A percentile compares a stretch with the other conserved stretches of the same genome.
phyloP scores from a whole-genome alignment of 108 stramenopile genomes.

The Pseudonitzschia pungens region DNA sequence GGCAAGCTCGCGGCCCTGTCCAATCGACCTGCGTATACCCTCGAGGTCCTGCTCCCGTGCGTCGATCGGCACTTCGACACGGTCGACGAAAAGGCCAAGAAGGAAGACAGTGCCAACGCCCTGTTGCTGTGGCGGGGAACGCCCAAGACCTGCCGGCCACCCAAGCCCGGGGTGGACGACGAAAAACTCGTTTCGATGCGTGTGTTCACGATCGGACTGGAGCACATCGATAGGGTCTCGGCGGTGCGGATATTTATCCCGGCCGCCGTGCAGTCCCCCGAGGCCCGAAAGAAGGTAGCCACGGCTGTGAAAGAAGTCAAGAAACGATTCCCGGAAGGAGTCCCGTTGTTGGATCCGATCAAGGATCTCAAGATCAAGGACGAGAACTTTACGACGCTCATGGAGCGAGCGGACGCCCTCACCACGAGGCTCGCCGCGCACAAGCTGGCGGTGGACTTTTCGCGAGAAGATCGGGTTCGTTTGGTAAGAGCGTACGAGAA shows the following conservation, averaged over 20 bases:
- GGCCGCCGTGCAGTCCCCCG: conserved; percentile 53
- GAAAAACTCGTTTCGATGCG: conserved; percentile 66
- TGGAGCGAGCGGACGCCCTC: conserved; percentile 75
- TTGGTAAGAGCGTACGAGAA: conserved; percentile 68
- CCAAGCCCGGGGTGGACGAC: conserved; percentile 45
- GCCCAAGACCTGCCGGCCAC: conserved; percentile 59
- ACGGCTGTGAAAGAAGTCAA: conserved; percentile 74
- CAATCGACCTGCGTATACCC: conserved; percentile 53
- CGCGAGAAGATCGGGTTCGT: conserved; percentile 49
- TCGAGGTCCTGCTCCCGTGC: conserved; percentile 81
- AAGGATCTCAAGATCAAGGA: conserved; percentile 85
- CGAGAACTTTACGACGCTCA: conserved; percentile 71
- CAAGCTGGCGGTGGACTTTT: conserved; percentile 44
- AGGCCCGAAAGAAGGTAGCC: conserved; percentile 65
- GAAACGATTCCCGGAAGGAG: conserved; percentile 75
- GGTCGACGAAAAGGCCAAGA: conserved; percentile 43
- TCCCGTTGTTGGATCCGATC: conserved; percentile 91
- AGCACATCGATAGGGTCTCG: conserved; percentile 76
- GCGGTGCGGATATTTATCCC: conserved; percentile 84
- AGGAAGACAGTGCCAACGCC: conserved; percentile 67
- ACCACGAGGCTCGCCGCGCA: conserved; percentile 59
- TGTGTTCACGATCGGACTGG: conserved; percentile 76
- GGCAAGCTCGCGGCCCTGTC: conserved; percentile 57
- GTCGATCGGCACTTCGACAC: conserved; percentile 77
- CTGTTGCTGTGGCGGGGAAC: conserved; percentile 79